Evolutionary conservation across 2,329 filamentous ascomycete genomes (phyloP), one percentile per base, ranked within the genome.

Genomic region (Colletotrichum sp.): DNA sequence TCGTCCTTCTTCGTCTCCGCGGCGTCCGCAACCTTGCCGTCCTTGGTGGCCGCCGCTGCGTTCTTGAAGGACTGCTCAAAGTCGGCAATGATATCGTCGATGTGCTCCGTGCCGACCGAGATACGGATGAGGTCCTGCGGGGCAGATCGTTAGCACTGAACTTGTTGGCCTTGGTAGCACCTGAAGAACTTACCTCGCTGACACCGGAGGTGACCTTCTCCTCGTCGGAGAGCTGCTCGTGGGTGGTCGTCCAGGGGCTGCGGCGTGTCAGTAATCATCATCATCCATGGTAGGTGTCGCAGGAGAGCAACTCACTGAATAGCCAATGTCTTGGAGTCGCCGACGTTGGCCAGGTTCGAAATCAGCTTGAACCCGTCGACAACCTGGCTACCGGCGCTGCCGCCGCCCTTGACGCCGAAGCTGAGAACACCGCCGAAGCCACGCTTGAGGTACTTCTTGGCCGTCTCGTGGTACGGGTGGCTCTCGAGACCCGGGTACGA

Each of bases 281-380:
- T 2, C 12, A 3, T 12, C 39, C 44, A n/a, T 26, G 16, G 15
- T 30, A n/a, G 3, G 18, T 34, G 7, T 16, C 70, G 18, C n/a
- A 5, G 9, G 24, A 24, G 1, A n/a, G 21, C 2, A 10, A 82
- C 85, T 80, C 69, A 86, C 85, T 98, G 96, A 80, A 98, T 98
- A 28, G 96, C 96, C 78, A 98, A 88, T 8, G 96, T 98, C 91
- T 99, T 99, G 65, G 95, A 95, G 84, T 99, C 96, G 74, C 96
- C 96, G 32, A 99, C 96, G 83, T 99, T 99, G 74, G 97, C 97
- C 80, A 99, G 88, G 86, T 99, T 98, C 21, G 95, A 98, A 81
- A 99, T 95, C 80, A 99, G 87, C 90, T 98, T 97, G 89, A 99
- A 98, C 80, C 93, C 93, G 86, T 99, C 97, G 69, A 99, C 97